Evolutionary conservation across 441 rosid species (phyloP).

Genomic region (Gossypium schwendimanii): DNA sequence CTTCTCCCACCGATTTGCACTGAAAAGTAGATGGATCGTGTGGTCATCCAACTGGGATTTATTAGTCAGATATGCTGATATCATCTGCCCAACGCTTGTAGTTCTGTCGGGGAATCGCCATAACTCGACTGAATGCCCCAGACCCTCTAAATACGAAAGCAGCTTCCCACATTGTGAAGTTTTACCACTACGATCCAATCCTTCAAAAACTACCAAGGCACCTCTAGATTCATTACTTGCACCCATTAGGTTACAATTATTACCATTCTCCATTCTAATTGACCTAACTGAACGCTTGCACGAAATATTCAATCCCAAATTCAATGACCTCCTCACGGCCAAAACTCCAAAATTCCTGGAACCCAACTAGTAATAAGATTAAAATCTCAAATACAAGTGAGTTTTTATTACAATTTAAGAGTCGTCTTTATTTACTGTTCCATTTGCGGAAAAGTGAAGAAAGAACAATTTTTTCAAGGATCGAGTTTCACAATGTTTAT

Average conservation of each 20-base stretch:
- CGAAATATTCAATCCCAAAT: slow-evolving; percentile 16
- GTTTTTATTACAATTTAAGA: background rate
- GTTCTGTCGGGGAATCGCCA: slow-evolving; percentile 87
- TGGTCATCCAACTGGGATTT: slow-evolving; percentile 74
- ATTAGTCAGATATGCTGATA: slow-evolving; percentile 72
- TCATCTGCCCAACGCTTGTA: slow-evolving; percentile 79
- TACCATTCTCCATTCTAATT: slow-evolving; percentile 40
- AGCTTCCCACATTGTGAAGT: slow-evolving; percentile 64
- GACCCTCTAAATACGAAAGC: slow-evolving; percentile 51
- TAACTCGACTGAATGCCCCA: slow-evolving; percentile 59
- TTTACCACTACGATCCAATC: slow-evolving; percentile 86
- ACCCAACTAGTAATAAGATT: slow-evolving; percentile 12
- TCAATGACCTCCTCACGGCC: slow-evolving; percentile 28
- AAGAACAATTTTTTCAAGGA: background rate
- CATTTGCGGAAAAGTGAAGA: background rate
- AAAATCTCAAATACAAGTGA: background rate
- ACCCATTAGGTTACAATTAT: slow-evolving; percentile 7
- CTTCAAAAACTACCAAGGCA: slow-evolving; percentile 83
- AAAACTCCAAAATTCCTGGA: slow-evolving; percentile 38
- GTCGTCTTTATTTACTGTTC: background rate
- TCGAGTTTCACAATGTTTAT: background rate
- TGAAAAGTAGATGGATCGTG: slow-evolving; percentile 86
- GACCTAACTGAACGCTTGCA: slow-evolving; percentile 26
- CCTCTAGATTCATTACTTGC: slow-evolving; percentile 48
- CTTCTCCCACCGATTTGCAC: slow-evolving; percentile 95